Conservation (phyloP, 495 filamentous ascomycete species). For the Podospora pseudopauciseta region DNA sequence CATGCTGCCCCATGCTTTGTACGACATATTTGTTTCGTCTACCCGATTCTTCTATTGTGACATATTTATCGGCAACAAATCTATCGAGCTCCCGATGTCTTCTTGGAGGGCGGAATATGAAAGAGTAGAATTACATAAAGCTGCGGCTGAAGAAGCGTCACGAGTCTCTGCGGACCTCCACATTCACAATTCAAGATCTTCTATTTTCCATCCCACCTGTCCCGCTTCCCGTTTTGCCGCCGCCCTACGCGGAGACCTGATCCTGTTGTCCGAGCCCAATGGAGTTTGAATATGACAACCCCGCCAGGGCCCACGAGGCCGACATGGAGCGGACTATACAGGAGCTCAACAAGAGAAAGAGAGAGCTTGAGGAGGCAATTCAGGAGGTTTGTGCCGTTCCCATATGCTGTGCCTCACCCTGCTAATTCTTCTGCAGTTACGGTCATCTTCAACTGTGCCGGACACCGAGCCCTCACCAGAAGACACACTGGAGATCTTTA, state of each 20-base stretch:
- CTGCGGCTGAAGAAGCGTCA: background rate
- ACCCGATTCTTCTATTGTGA: too few relatives aligned
- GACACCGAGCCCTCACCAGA: slow-evolving; percentile 19
- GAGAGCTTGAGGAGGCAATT: slow-evolving; percentile 61
- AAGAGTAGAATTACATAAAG: background rate
- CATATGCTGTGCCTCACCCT: background rate
- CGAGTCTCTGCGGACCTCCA: background rate
- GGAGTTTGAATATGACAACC: slow-evolving; percentile 10
- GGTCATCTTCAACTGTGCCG: slow-evolving; percentile 11
- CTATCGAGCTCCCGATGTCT: background rate
- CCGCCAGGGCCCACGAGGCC: slow-evolving; percentile 34
- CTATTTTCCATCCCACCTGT: background rate
- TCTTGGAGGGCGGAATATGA: background rate
- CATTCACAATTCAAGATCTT: background rate
- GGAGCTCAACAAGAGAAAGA: slow-evolving; percentile 61
- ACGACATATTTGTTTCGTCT: background rate
- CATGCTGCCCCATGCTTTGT: background rate
- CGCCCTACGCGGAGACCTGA: background rate
- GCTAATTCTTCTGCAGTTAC: slow-evolving; percentile 20
- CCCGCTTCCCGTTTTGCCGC: background rate
- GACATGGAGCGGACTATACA: slow-evolving; percentile 63
- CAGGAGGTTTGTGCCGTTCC: slow-evolving; percentile 32
- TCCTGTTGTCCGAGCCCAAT: slow-evolving; percentile 11
- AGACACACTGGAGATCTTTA: slow-evolving; percentile 52
- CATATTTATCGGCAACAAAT: background rate